These are phyloP conservation scores for Hamamelis virginiana DNA, from an alignment of 164 flowering plant genomes.

Conservation along the genomic window DNA sequence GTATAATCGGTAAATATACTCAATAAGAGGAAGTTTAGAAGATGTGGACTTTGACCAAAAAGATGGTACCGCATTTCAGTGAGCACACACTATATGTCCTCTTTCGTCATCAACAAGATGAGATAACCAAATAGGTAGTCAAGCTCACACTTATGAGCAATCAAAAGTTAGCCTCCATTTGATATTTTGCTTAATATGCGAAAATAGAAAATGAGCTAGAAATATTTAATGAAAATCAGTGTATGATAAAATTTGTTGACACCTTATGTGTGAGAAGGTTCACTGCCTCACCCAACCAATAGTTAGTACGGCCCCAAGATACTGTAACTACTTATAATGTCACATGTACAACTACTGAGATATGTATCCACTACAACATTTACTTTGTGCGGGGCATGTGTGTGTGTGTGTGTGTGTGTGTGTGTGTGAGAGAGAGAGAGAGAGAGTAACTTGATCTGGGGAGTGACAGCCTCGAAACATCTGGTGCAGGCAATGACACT, in stretches of 20 bases:
- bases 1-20: neutral
- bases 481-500: conserved; percentile 2
- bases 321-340: neutral
- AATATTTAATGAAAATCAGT: neutral
- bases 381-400: neutral
- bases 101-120: neutral
- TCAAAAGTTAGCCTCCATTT: neutral
- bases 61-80: neutral
- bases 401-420: neutral
- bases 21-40: conserved; percentile 1
- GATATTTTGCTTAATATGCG: neutral
- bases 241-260: neutral
- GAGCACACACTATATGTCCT: neutral
- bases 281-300: neutral
- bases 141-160: neutral
- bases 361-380: neutral
- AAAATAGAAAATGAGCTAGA: neutral
- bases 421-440: neutral
- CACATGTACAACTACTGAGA: neutral
- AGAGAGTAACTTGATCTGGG: neutral
- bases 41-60: neutral
- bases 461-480: neutral
- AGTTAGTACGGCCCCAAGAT: neutral
- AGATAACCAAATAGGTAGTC: neutral
- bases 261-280: neutral